phyloP scores from a whole-genome alignment of 2,329 filamentous ascomycete species.

The Colletotrichum scovillei region DNA sequence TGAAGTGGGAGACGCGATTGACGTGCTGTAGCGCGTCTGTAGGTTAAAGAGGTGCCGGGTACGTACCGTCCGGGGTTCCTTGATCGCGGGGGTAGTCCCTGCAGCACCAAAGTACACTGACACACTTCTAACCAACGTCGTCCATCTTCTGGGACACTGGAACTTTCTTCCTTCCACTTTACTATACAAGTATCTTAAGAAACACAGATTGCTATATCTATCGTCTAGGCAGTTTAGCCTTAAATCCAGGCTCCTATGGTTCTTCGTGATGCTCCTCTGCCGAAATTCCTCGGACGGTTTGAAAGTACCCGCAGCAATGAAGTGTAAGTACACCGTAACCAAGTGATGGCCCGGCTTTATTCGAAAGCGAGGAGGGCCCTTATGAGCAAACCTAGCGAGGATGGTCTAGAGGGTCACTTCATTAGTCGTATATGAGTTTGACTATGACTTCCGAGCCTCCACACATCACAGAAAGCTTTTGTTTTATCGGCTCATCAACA shows the following conservation, averaged over 20 bases:
- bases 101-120: neutral
- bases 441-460: neutral
- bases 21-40: conserved; percentile 31
- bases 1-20: conserved; percentile 13
- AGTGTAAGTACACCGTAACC: neutral
- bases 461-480: neutral
- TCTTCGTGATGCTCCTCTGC: neutral
- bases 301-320: neutral
- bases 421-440: neutral
- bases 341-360: no score
- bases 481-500: neutral
- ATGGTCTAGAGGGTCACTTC: neutral
- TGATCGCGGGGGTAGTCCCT: conserved; percentile 17
- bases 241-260: neutral
- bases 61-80: neutral
- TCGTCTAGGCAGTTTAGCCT: neutral
- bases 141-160: neutral
- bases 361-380: no score
- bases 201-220: neutral
- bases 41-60: neutral
- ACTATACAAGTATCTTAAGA: neutral
- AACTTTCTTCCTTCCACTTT: neutral
- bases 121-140: neutral
- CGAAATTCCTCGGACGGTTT: neutral
- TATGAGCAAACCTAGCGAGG: neutral